phyloP scores from a whole-genome alignment of 2,329 filamentous ascomycete genomes.

The Alternaria metachromatica region DNA sequence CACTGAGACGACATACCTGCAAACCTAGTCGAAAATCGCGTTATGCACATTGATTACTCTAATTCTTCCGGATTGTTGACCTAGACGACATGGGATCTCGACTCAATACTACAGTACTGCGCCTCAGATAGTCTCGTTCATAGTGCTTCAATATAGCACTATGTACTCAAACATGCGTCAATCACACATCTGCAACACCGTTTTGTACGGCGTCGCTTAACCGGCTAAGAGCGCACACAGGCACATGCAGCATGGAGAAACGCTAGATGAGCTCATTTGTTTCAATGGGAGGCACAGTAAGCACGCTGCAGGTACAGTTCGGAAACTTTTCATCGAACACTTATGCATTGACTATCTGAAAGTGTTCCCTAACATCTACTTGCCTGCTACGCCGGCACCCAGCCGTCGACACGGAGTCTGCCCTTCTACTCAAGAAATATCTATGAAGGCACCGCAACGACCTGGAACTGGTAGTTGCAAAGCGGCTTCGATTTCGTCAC shows the following conservation, averaged over 20 bases:
- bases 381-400: background rate
- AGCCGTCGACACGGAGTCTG: background rate
- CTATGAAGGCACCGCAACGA: background rate
- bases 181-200: background rate
- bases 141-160: background rate
- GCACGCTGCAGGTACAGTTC: background rate
- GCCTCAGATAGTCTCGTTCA: background rate
- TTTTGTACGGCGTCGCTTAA: background rate
- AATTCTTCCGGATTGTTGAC: background rate
- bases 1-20: background rate
- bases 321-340: background rate
- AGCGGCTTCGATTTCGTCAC: conserved; percentile 6
- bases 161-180: background rate
- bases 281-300: background rate
- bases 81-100: background rate
- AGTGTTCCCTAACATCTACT: background rate
- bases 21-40: background rate
- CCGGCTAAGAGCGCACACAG: background rate
- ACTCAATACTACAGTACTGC: background rate
- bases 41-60: background rate
- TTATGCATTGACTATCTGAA: background rate
- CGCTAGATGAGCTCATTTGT: background rate
- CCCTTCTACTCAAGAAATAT: background rate
- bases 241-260: background rate
- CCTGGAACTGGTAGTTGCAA: conserved; percentile 27